A percentile compares a stretch with the other conserved stretches of the same genome.
These are phyloP conservation scores for Talaromyces adpressus DNA, from an alignment of 495 filamentous ascomycete genomes.

Conservation along the genomic window DNA sequence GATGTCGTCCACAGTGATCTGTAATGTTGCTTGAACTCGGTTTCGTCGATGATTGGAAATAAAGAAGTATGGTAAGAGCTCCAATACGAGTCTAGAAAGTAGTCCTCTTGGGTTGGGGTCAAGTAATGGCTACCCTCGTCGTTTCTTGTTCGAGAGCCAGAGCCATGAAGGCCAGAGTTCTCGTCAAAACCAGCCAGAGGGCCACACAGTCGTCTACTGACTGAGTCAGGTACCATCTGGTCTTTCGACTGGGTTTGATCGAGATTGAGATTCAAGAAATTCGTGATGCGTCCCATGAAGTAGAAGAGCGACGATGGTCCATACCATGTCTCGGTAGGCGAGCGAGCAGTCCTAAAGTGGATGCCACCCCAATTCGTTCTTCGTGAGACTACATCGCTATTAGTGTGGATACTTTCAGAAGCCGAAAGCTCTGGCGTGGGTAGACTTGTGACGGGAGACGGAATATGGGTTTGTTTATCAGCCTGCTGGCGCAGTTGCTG, in stretches of 20 bases:
- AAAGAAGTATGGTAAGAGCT: constrained; percentile 31
- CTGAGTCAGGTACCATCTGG: background rate
- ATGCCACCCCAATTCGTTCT: constrained; percentile 18
- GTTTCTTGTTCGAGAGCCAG: background rate
- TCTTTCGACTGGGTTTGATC: background rate
- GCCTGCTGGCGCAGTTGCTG: background rate
- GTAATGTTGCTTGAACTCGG: constrained; percentile 32
- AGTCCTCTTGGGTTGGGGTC: constrained; percentile 35
- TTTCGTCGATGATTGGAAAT: constrained; percentile 30
- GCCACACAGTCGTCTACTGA: background rate
- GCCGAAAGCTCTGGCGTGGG: background rate
- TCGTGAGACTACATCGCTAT: constrained; percentile 3
- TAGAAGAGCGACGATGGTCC: constrained; percentile 24
- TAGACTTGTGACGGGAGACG: background rate
- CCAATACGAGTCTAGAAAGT: constrained; percentile 42
- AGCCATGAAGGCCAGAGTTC: background rate
- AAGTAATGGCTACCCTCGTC: background rate
- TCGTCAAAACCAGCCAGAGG: background rate
- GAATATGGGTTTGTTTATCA: background rate
- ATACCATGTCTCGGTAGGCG: constrained; percentile 16
- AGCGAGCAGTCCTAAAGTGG: constrained; percentile 12
- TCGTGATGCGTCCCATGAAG: constrained; percentile 23
- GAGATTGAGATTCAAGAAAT: background rate
- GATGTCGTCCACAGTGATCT: constrained; percentile 26
- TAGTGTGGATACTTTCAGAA: background rate